phyloP scores from a whole-genome alignment of 192 early-diverging fungal species.

The Pilobolus umbonatus region DNA sequence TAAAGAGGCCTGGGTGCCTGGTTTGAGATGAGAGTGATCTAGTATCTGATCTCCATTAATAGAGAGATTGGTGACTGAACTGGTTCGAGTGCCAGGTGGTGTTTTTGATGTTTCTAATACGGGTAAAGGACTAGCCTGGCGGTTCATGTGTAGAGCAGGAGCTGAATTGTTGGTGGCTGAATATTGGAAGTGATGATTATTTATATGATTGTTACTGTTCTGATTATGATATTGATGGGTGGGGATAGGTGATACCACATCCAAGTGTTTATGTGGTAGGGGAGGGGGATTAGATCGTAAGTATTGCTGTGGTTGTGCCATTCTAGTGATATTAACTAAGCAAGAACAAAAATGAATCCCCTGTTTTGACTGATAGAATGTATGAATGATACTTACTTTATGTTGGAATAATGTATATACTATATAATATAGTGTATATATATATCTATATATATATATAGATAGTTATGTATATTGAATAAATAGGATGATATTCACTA shows the following conservation, averaged over 20 bases:
- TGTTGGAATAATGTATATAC: too few relatives aligned
- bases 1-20: slow-evolving; percentile 51
- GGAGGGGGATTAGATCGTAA: background rate
- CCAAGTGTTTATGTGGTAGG: slow-evolving; percentile 5
- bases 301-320: slow-evolving; percentile 14
- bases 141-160: slow-evolving; percentile 6
- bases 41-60: slow-evolving; percentile 28
- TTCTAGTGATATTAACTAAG: too few relatives aligned
- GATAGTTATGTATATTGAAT: too few relatives aligned
- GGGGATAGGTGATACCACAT: slow-evolving; percentile 2
- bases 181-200: slow-evolving; percentile 5
- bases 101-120: slow-evolving; percentile 4
- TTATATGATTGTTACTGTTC: background rate
- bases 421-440: too few relatives aligned
- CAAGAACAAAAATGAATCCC: too few relatives aligned
- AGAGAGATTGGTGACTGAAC: slow-evolving; percentile 27
- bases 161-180: slow-evolving; percentile 6
- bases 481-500: too few relatives aligned
- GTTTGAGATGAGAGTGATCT: slow-evolving; percentile 56
- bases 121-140: slow-evolving; percentile 7
- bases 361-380: too few relatives aligned
- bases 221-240: background rate
- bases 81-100: slow-evolving; percentile 22
- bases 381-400: too few relatives aligned
- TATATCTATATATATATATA: too few relatives aligned